Evolutionary conservation across 108 stramenopile genomes (phyloP), one percentile per base, ranked within the genome.

Genomic region (Skeletonema grethae): DNA sequence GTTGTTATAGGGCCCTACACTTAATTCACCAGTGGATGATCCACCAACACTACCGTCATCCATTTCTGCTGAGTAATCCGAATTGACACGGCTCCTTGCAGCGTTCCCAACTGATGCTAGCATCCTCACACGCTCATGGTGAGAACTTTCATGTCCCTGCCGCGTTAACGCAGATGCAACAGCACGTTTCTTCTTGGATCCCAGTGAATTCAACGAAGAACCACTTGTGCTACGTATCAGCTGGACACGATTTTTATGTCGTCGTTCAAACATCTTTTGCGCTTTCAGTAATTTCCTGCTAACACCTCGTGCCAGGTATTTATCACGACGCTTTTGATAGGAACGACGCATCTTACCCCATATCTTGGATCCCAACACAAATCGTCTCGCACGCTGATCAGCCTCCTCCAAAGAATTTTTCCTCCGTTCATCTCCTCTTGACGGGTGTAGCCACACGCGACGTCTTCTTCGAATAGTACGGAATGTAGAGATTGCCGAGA

Each of bases 401-500:
- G 80, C 77, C 77, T 90, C 82, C 24, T 58, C 45, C 22, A 92
- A 66, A 0, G 65, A 46, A 12, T 53, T 46, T 30, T 74, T 69
- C 22, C 82, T 76, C 8, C 83, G 65, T 45, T 56, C 41, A 39
- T 73, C 62, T 29, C 88, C 88, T 63, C 86, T 85, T 7, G 86
- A 76, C 35, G 70, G 67, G 2, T 82, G 80, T 2, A 93, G 80
- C 89, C 89, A 93, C 24, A 93, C 87, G 16, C 78, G 84, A 10
- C 87, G 75, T 65, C 89, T 72, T 32, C 89, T 64, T 56, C 92
- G 83, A 45, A 93, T 87, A 56, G 87, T 88, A 22, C 92, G 84
- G 70, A 85, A 93, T 16, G 88, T 72, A 45, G 76, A 70, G 15
- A 90, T 41, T 16, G 79, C 86, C 9, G 70, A 83, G 3, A 58